Base-by-base conservation (phyloP, 2,329 filamentous ascomycete genomes). In the Exophiala phaeomuriformis region DNA sequence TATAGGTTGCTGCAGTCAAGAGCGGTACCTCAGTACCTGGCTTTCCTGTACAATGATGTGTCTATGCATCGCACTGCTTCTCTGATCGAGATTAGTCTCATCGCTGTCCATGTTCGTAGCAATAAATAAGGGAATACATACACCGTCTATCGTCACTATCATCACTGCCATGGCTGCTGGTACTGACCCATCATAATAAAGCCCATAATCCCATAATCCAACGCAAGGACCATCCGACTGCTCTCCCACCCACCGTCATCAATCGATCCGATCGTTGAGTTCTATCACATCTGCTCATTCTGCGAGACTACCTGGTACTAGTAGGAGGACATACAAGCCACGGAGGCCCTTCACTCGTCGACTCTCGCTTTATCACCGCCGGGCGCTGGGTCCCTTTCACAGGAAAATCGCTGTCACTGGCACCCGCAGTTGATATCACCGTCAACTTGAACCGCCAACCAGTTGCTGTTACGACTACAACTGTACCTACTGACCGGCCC, bases 341-440 rank as follows among this genome's bases (percentile, higher is more conserved):
- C 39, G 10, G 36, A 39, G 36, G 10, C 19, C 36, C 10, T 39
- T 39, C 19, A 5, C 36, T 39, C 39, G 27, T 4, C 12, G 27
- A 41, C 12, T 41, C 6, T 41, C 28, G 39, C 28, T 41, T 5
- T 27, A 28, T 41, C 39, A 28, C 19, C 19, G 19, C 19, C 19
- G 19, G 19, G 19, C 19, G 19, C 39, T 41, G 39, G 39, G n/a
- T 41, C 19, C 4, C 19, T 41, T 28, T 27, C 28, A 12, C 39
- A 41, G 39, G 33, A 27, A 41, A 41, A 41, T 41, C 39, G 12
- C 39, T 41, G 39, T 41, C 39, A 41, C 39, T 27, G 39, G 39
- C 39, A 41, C 19, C 39, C 39, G 12, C 39, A 41, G 29, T 45
- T 45, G 42, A 45, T 45, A 45, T 45, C 42, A 45, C 42, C 42